phyloP scores from a whole-genome alignment of 306 rosid genomes.

The Trifolium fragiferum region DNA sequence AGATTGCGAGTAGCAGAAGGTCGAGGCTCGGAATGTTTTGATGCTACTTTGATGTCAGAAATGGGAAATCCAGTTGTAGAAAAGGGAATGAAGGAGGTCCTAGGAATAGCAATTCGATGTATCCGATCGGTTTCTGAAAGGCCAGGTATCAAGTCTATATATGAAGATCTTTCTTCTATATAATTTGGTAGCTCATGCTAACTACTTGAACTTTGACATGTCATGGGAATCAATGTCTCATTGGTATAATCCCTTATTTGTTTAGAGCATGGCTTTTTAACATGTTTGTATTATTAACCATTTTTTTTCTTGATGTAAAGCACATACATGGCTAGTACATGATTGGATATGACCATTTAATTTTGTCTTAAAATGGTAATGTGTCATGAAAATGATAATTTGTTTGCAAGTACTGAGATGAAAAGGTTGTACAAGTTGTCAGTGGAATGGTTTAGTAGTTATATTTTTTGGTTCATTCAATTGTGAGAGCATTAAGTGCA shows the following conservation, averaged over 20 bases:
- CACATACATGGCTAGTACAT: constrained; percentile 41
- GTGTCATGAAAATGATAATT: constrained; percentile 38
- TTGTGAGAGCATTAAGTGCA: not conserved
- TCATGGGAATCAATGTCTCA: constrained; percentile 76
- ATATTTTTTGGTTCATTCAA: constrained; percentile 14
- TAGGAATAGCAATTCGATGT: constrained; percentile 83
- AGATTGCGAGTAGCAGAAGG: constrained; percentile 83
- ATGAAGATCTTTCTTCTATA: constrained; percentile 94
- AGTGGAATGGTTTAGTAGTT: constrained; percentile 32
- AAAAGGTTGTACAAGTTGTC: constrained; percentile 34
- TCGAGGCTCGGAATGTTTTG: constrained; percentile 85
- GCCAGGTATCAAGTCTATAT: constrained; percentile 92
- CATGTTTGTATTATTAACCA: constrained; percentile 54
- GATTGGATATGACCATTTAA: constrained; percentile 39
- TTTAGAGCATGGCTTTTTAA: constrained; percentile 49
- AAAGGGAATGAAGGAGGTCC: constrained; percentile 93
- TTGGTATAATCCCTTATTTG: constrained; percentile 60
- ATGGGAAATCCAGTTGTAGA: constrained; percentile 69
- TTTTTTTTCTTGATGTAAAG: constrained; percentile 50
- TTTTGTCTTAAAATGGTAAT: constrained; percentile 43
- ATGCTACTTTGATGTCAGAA: constrained; percentile 65
- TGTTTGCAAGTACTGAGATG: constrained; percentile 36
- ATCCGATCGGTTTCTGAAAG: constrained; percentile 80
- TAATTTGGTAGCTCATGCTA: constrained; percentile 54
- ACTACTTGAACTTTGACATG: constrained; percentile 44